Conservation (phyloP, 2,329 filamentous ascomycete species). For the Leptographium galeiforme region DNA sequence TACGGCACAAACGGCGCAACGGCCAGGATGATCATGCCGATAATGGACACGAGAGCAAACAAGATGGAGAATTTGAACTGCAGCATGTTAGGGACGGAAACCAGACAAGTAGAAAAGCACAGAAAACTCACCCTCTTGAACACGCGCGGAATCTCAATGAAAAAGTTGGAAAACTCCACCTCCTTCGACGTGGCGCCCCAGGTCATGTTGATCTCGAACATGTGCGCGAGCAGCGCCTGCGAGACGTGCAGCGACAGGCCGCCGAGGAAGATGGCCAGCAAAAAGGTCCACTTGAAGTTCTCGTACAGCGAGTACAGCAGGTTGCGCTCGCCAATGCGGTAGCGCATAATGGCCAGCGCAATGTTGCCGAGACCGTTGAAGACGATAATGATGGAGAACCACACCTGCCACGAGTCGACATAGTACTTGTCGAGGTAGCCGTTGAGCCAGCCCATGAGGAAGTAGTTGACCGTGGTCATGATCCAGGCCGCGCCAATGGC, state of each 20-base stretch:
- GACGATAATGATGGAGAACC: conserved; percentile 68
- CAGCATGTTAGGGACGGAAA: not conserved
- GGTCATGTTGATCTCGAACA: conserved; percentile 75
- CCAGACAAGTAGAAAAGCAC: conserved; percentile 16
- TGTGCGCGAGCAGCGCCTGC: conserved; percentile 66
- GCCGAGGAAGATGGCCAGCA: conserved; percentile 70
- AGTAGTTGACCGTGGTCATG: conserved; percentile 61
- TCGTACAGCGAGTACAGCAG: conserved; percentile 44
- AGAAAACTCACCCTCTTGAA: conserved; percentile 54
- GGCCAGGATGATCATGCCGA: conserved; percentile 51
- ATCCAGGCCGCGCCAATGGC: conserved; percentile 66
- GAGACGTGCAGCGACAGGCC: conserved; percentile 70
- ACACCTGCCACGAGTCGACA: conserved; percentile 64
- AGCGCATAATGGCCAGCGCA: conserved; percentile 58
- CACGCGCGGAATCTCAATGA: conserved; percentile 70
- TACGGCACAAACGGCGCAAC: conserved; percentile 50
- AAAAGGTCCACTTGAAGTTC: conserved; percentile 61
- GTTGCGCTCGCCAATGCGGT: conserved; percentile 51
- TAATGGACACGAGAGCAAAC: conserved; percentile 44
- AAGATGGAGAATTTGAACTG: conserved; percentile 61
- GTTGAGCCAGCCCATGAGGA: conserved; percentile 63
- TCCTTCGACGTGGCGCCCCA: conserved; percentile 83
- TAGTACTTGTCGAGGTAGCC: conserved; percentile 71
- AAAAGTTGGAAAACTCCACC: conserved; percentile 68
- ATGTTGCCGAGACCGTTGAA: conserved; percentile 66